Evolutionary conservation across 352 stramenopile genomes (phyloP).

Genomic region (Discostella stelligera): DNA sequence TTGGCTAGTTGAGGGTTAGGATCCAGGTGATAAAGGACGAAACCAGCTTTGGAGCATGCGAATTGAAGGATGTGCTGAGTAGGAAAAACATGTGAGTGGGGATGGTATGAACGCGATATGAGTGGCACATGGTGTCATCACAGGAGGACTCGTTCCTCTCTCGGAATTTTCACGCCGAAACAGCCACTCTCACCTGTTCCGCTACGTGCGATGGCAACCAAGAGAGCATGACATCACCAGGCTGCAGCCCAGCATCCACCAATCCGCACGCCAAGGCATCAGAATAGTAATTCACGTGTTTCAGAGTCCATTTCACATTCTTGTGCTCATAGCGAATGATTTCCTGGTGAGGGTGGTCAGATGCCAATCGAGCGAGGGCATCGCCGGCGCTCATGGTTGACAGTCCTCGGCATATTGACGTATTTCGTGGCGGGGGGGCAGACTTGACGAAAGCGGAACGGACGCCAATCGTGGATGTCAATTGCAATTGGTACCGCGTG

Average conservation of each 20-base stretch:
- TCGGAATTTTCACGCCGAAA: no score
- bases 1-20: conserved; percentile 58
- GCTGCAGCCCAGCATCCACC: conserved; percentile 65
- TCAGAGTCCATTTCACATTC: conserved; percentile 76
- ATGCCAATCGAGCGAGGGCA: conserved; percentile 52
- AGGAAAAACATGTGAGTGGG: conserved; percentile 1
- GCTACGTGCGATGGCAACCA: conserved; percentile 74
- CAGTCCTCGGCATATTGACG: conserved; percentile 20
- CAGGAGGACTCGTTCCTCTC: neutral
- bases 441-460: neutral
- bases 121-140: neutral
- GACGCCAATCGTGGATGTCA: conserved; percentile 17
- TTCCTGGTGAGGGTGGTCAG: conserved; percentile 70
- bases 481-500: conserved; percentile 16
- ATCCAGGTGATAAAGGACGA: conserved; percentile 75
- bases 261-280: conserved; percentile 75
- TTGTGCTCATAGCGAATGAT: conserved; percentile 80
- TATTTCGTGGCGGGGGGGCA: neutral
- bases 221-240: conserved; percentile 76
- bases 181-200: conserved; percentile 67
- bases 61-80: conserved; percentile 80
- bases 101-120: neutral
- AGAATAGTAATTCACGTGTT: conserved; percentile 73
- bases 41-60: conserved; percentile 77
- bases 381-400: conserved; percentile 42